Evolutionary conservation across 2,329 filamentous ascomycete genomes (phyloP), one percentile per base, ranked within the genome.

Genomic region (Teratosphaeria gauchensis): DNA sequence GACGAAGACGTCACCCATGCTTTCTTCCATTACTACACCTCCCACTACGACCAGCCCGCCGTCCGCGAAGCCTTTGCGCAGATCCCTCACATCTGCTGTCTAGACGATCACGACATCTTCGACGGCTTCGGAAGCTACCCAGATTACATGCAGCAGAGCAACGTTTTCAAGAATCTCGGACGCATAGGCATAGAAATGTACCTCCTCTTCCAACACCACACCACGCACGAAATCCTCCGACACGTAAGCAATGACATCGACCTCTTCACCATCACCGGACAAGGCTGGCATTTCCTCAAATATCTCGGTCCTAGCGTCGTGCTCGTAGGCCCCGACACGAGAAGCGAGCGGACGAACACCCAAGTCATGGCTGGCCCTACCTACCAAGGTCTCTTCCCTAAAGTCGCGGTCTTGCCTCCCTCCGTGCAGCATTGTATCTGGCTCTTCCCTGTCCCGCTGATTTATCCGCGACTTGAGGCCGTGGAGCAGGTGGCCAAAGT

Each of bases 21-120:
- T 7, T 99, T 96, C 76, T 99, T 99, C 74, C 94, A 99, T 73
- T 99, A 96, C 74, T 99, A 99, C 72, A 96, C 92, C 1, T 96
- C 91, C 66, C 92, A 97, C 73, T 97, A 99, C 71, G 94, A 99
- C 71, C 94, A 99, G 74, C 92, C 92, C 6, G 92, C 95, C 73
- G 74, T 99, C 64, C 81, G 94, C 61, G 94, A 99, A 74, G 92
- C 92, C 0, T 99, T 96, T 77, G 94, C 94, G 24, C 94, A 99
- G 76, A 96, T 99, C 62, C 94, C 94, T 48, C 92, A 96, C 70
- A 79, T 99, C 56, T 81, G 95, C 67, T 90, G 95, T 71, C 85
- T 99, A 56, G 92, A 99, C 69, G 94, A 97, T 69, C 94, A 97
- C 73, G 94, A 99, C 66, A 96, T 99, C 59, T 99, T 99, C 66